A percentile compares a stretch with the other conserved stretches of the same genome.
Conservation (phyloP, 2,329 filamentous ascomycete species). For the Epichloe elymi region DNA sequence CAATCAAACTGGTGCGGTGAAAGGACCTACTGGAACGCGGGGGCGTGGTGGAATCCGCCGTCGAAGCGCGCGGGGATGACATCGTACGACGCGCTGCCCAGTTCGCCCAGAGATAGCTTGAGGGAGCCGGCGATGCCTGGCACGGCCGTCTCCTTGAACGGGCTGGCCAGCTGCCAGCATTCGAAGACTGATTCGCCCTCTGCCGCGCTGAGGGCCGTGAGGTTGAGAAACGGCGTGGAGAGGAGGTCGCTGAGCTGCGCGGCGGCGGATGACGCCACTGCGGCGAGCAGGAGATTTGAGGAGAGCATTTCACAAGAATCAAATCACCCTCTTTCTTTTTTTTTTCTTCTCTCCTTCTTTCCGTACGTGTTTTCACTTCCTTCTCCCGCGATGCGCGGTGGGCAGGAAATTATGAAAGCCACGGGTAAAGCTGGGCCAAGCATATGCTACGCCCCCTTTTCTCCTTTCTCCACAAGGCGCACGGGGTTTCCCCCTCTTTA, state of each 20-base stretch:
- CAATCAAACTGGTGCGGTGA: too few relatives aligned
- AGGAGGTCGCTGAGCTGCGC: neutral
- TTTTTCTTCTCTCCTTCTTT: too few relatives aligned
- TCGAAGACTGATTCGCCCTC: constrained; percentile 27
- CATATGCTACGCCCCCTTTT: too few relatives aligned
- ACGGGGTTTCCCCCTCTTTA: too few relatives aligned
- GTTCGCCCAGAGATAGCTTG: constrained; percentile 18
- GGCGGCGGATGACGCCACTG: neutral
- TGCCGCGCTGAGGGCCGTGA: constrained; percentile 26
- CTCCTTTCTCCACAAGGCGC: too few relatives aligned
- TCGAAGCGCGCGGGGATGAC: constrained; percentile 24
- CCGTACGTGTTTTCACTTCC: too few relatives aligned
- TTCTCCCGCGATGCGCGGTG: too few relatives aligned
- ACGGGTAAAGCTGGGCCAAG: too few relatives aligned
- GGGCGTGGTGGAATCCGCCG: constrained; percentile 28
- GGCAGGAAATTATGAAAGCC: too few relatives aligned
- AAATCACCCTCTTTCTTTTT: neutral
- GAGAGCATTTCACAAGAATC: neutral
- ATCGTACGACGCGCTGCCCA: constrained; percentile 20
- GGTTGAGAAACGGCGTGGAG: constrained; percentile 18
- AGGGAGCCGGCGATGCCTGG: constrained; percentile 20
- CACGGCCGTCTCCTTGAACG: constrained; percentile 13
- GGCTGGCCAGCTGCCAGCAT: constrained; percentile 28
- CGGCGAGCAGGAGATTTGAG: neutral
- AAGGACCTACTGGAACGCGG: constrained; percentile 23